Evolutionary conservation across 108 stramenopile genomes (phyloP).

Genomic region (Stephanodiscus minutulus): DNA sequence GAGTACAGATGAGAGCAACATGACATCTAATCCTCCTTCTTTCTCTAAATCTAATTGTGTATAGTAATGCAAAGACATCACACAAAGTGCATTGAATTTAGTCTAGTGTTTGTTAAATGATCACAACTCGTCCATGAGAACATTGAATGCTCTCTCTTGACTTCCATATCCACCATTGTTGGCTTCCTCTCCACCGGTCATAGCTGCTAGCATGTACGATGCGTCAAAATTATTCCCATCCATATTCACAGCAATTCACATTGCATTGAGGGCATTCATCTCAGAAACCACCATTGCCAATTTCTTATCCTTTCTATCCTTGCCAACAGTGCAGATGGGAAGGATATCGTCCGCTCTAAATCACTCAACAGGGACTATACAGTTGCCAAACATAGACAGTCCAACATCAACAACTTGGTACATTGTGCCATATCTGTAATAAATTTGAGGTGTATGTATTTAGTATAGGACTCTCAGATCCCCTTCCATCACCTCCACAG

Average conservation of each 20-base stretch:
- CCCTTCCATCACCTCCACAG: slow-evolving; percentile 21
- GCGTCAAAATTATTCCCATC: slow-evolving; percentile 60
- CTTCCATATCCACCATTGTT: slow-evolving; percentile 32
- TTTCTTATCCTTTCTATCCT: slow-evolving; percentile 16
- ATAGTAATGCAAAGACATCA: too few species aligned
- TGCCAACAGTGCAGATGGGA: not conserved
- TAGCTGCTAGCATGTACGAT: slow-evolving; percentile 45
- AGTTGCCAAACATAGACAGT: slow-evolving; percentile 47
- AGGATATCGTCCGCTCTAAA: slow-evolving; percentile 6
- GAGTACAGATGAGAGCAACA: too few species aligned
- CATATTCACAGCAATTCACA: slow-evolving; percentile 64
- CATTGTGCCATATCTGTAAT: slow-evolving; percentile 58
- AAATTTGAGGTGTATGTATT: slow-evolving; percentile 54
- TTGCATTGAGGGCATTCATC: slow-evolving; percentile 67
- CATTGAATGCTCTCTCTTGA: slow-evolving; percentile 57
- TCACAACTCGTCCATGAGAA: too few species aligned
- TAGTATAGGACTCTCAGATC: slow-evolving; percentile 14
- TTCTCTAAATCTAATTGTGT: too few species aligned
- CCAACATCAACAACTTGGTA: slow-evolving; percentile 31
- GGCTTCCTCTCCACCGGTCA: slow-evolving; percentile 32
- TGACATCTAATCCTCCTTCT: too few species aligned
- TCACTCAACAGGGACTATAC: slow-evolving; percentile 69
- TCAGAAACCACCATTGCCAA: slow-evolving; percentile 45
- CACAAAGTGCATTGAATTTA: too few species aligned
- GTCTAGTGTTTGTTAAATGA: too few species aligned